Evolutionary conservation across 805 yeast species (phyloP), one percentile per base, ranked within the genome.

Genomic region (Pichia pseudocactophila): DNA sequence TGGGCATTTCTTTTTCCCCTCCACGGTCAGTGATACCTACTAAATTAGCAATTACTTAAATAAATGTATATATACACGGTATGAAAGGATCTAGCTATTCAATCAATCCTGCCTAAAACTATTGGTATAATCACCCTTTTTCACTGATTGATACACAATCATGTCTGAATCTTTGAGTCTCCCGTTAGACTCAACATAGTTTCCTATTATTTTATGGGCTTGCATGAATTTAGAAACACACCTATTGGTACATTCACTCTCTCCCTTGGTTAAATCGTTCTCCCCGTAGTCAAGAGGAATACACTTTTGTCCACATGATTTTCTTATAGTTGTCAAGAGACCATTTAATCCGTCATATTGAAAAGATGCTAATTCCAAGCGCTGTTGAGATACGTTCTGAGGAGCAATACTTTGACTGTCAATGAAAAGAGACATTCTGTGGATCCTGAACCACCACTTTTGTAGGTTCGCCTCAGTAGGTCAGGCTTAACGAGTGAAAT

Each of bases 181-280:
- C 50, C 61, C 66, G 54, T 56, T 45, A 7, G 43, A 22, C 47
- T 70, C 68, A 48, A 71, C 66, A 60, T 63, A 56, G 13, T 68
- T 71, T 0, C 90, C 92, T 26, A 85, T 65, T 41, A 71, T 57
- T 36, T 74, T 61, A 58, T 81, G 88, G 36, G 88, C 80, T 52
- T 71, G 71, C 67, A 87, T 84, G 61, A 80, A 88, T 61, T 89
- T 89, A 54, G 94, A 78, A 44, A 89, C 97, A 70, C 97, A 89
- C 73, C 96, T 80, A 66, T 89, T 96, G 48, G 88, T 73, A 63
- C 97, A 89, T 39, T 83, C 69, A 38, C 86, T 76, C 66, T 89
- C 97, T 51, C 71, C 78, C 69, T 83, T 85, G 66, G 70, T 74
- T 49, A 89, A 69, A 25, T 81, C 89, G 41, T 86, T 82, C 43